These are phyloP conservation scores for Chlorella sp. DNA, from an alignment of 139 green algal genomes.

Conservation along the genomic window DNA sequence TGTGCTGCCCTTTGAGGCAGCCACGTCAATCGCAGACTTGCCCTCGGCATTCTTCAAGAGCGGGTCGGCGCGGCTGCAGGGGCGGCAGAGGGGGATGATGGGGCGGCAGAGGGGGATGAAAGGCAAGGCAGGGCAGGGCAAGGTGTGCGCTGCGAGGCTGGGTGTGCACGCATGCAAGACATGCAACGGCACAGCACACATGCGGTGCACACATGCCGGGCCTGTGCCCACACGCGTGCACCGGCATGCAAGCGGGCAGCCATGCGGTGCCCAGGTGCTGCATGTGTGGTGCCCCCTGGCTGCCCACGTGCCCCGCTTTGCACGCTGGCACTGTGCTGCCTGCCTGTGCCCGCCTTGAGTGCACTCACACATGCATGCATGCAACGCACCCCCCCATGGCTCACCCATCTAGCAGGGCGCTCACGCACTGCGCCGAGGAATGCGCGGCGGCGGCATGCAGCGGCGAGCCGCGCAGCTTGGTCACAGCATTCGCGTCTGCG, in stretches of 20 bases:
- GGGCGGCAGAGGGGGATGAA: background rate
- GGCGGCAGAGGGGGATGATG: background rate
- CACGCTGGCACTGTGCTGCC: background rate
- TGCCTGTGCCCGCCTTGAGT: background rate
- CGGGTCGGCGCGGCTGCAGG: conserved; percentile 13
- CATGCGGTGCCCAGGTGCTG: too few relatives aligned
- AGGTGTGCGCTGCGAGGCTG: too few relatives aligned
- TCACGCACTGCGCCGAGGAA: background rate
- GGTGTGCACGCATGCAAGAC: background rate
- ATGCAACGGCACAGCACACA: too few relatives aligned
- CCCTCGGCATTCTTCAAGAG: conserved; percentile 13
- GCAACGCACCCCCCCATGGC: background rate
- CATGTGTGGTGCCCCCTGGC: too few relatives aligned
- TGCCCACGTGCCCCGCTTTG: too few relatives aligned
- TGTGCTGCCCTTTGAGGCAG: background rate
- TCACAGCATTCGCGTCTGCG: conserved; percentile 8
- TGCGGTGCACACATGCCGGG: too few relatives aligned
- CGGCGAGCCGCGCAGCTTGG: conserved; percentile 18
- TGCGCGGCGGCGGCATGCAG: conserved; percentile 10
- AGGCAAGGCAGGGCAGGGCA: background rate
- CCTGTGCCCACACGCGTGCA: background rate
- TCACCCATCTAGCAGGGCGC: conserved; percentile 1
- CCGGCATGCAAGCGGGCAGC: background rate
- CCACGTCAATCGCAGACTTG: conserved; percentile 20
- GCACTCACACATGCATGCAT: too few relatives aligned